Conservation (phyloP, 2,329 filamentous ascomycete species). For the Cercospora zeae-maydis region DNA sequence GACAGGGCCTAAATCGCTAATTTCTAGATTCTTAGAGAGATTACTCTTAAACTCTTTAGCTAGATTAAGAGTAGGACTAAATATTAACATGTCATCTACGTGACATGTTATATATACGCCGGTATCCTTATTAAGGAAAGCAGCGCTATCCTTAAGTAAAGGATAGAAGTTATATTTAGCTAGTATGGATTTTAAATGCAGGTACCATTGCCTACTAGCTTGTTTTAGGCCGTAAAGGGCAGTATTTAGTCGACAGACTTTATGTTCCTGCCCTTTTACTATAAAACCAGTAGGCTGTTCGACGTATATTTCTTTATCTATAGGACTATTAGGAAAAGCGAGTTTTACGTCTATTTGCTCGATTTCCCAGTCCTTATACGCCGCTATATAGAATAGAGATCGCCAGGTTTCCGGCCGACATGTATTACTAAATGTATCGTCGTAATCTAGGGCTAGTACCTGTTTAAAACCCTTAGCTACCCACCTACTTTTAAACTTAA, state of each 20-base stretch:
- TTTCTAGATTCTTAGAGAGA: conserved; percentile 8
- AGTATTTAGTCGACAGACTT: conserved; percentile 7
- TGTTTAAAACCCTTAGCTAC: no score
- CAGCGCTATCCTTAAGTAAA: conserved; percentile 4
- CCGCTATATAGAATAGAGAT: no score
- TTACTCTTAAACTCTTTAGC: conserved; percentile 9
- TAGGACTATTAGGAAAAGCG: conserved; percentile 16
- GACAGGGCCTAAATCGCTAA: conserved; percentile 5
- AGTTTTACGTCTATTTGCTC: no score
- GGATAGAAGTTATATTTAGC: conserved; percentile 4
- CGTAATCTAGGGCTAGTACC: no score
- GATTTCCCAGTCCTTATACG: no score
- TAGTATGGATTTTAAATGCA: conserved; percentile 9
- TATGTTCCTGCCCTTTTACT: neutral
- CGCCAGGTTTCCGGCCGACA: no score
- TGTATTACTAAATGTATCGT: no score
- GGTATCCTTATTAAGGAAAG: conserved; percentile 8
- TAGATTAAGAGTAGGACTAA: conserved; percentile 9
- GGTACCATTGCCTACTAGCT: conserved; percentile 8
- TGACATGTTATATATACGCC: conserved; percentile 8
- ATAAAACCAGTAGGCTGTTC: conserved; percentile 10
- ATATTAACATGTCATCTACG: conserved; percentile 7
- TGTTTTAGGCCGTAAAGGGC: conserved; percentile 13
- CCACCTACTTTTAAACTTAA: no score
- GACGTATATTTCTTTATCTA: conserved; percentile 12